phyloP scores from a whole-genome alignment of 495 filamentous ascomycete species.

The Penicillium fimorum region DNA sequence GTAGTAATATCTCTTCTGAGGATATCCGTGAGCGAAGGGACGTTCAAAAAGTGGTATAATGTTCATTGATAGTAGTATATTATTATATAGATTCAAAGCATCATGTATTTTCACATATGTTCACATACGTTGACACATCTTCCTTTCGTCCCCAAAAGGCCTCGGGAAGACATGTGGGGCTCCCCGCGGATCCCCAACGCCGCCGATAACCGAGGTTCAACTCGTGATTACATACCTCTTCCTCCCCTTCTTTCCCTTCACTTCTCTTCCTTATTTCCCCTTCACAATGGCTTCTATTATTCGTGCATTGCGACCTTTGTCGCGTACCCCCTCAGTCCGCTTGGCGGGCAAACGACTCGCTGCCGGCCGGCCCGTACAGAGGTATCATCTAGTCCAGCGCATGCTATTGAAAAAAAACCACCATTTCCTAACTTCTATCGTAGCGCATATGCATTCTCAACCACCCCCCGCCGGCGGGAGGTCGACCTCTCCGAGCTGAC shows the following conservation, averaged over 20 bases:
- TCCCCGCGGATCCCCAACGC: constrained; percentile 23
- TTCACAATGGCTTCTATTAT: constrained; percentile 66
- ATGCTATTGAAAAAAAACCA: not conserved
- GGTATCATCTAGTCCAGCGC: constrained; percentile 23
- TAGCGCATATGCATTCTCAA: constrained; percentile 68
- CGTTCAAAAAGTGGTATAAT: not conserved
- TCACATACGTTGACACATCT: not conserved
- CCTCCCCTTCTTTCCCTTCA: constrained; percentile 9
- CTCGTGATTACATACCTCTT: constrained; percentile 37
- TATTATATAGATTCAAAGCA: no score
- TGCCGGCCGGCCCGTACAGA: constrained; percentile 43
- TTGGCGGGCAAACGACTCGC: constrained; percentile 43
- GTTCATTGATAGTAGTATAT: no score
- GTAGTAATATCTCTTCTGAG: not conserved
- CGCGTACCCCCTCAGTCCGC: constrained; percentile 54
- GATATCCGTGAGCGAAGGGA: not conserved
- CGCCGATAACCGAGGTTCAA: constrained; percentile 44
- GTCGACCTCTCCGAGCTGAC: constrained; percentile 67
- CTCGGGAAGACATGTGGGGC: no score
- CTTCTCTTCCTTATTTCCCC: constrained; percentile 12
- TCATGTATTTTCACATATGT: no score
- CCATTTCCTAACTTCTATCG: not conserved
- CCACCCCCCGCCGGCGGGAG: constrained; percentile 58
- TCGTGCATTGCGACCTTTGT: constrained; percentile 65
- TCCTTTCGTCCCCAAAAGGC: not conserved